Evolutionary conservation across 2,329 filamentous ascomycete species (phyloP).

Genomic region (Graphium sp.): DNA sequence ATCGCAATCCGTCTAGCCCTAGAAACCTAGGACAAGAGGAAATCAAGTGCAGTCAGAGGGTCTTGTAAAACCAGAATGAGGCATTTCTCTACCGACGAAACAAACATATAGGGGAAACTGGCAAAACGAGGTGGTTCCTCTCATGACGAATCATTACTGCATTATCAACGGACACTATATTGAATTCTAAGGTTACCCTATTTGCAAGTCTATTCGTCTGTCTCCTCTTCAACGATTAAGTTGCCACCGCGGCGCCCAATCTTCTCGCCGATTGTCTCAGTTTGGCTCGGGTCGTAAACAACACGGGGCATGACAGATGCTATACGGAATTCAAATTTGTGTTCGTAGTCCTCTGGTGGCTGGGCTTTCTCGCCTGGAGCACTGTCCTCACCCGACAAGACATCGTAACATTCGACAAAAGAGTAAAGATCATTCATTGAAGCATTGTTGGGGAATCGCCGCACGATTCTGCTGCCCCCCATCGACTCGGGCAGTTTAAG

Average conservation of each 20-base stretch:
- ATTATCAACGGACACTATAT: background rate
- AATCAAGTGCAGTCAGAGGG: too few species aligned
- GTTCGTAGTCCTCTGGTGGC: slow-evolving; percentile 53
- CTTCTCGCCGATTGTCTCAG: slow-evolving; percentile 49
- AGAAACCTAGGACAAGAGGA: too few species aligned
- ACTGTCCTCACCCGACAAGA: slow-evolving; percentile 22
- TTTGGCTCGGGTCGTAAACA: slow-evolving; percentile 55
- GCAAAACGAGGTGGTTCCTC: too few species aligned
- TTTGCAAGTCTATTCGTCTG: slow-evolving; percentile 4
- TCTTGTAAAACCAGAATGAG: too few species aligned
- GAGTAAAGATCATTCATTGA: slow-evolving; percentile 82
- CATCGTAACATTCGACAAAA: slow-evolving; percentile 80
- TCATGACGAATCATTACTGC: too few species aligned
- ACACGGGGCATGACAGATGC: slow-evolving; percentile 73
- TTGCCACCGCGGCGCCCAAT: slow-evolving; percentile 67
- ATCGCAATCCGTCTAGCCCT: too few species aligned
- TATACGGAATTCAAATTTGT: slow-evolving; percentile 72
- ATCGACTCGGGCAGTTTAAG: slow-evolving; percentile 42
- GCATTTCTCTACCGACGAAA: too few species aligned
- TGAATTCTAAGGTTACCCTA: background rate
- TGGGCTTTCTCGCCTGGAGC: slow-evolving; percentile 16
- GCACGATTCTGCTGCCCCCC: slow-evolving; percentile 57
- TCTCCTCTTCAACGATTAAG: slow-evolving; percentile 61
- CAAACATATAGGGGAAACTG: too few species aligned
- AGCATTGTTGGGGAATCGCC: slow-evolving; percentile 54